Evolutionary conservation across 768 basidiomycete genomes (phyloP).

Genomic region (Rhodotorula kratochvilovae): DNA sequence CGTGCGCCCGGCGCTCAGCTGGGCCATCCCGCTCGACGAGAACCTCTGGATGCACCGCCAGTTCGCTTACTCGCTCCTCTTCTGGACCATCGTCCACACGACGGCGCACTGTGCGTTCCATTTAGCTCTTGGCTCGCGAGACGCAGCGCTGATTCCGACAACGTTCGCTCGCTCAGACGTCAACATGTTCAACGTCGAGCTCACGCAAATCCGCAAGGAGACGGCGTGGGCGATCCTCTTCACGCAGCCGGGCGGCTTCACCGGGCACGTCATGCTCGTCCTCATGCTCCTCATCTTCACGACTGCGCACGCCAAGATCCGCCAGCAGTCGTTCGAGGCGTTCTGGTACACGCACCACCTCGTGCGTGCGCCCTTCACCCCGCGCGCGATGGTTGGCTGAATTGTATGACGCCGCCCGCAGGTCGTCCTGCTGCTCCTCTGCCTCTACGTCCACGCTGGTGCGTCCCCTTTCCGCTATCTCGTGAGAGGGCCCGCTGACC

Average conservation of each 20-base stretch:
- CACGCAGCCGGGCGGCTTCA: conserved; percentile 56
- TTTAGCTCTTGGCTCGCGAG: neutral
- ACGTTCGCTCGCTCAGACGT: conserved; percentile 53
- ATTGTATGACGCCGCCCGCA: conserved; percentile 50
- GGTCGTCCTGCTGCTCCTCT: conserved; percentile 90
- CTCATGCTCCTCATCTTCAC: conserved; percentile 81
- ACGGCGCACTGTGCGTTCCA: conserved; percentile 65
- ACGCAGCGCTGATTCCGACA: conserved; percentile 1
- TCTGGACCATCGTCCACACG: conserved; percentile 87
- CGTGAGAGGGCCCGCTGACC: no score
- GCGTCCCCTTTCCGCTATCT: neutral
- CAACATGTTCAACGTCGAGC: conserved; percentile 83
- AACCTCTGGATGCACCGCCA: conserved; percentile 70
- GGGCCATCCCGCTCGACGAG: conserved; percentile 86
- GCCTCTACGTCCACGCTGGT: conserved; percentile 74
- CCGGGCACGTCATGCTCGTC: conserved; percentile 90
- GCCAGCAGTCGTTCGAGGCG: conserved; percentile 82
- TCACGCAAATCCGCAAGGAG: conserved; percentile 73
- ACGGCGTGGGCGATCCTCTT: conserved; percentile 80
- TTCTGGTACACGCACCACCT: conserved; percentile 94
- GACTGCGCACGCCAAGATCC: conserved; percentile 82
- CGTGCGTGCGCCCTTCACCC: conserved; percentile 14
- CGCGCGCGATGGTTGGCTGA: neutral
- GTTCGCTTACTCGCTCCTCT: conserved; percentile 88
- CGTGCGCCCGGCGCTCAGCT: conserved; percentile 71